phyloP scores from a whole-genome alignment of 225 moss, liverwort and hornwort genomes.

The Physcomitrium patens region DNA sequence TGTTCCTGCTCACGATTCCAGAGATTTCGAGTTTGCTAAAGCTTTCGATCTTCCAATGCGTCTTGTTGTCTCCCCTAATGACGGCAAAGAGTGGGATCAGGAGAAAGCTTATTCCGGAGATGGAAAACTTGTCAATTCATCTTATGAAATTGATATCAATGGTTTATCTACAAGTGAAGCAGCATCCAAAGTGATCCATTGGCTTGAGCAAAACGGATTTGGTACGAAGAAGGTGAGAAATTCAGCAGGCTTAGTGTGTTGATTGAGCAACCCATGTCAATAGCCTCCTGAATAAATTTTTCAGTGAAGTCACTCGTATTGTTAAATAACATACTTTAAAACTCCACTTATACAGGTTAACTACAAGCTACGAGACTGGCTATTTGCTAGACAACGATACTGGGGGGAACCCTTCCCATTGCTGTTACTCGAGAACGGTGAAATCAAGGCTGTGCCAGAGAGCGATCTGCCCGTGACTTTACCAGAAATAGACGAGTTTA shows the following conservation, averaged over 20 bases:
- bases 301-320: not conserved
- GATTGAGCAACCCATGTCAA: not conserved
- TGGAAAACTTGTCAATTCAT: slow-evolving; percentile 79
- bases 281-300: not conserved
- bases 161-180: slow-evolving; percentile 70
- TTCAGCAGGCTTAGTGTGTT: slow-evolving; percentile 4
- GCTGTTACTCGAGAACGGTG: slow-evolving; percentile 67
- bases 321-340: slow-evolving; percentile 1
- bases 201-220: slow-evolving; percentile 73
- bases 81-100: slow-evolving; percentile 55
- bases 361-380: slow-evolving; percentile 96
- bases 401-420: slow-evolving; percentile 99
- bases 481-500: slow-evolving; percentile 93
- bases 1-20: slow-evolving; percentile 91
- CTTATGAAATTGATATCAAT: slow-evolving; percentile 68
- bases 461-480: slow-evolving; percentile 77
- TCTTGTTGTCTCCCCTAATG: slow-evolving; percentile 68
- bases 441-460: slow-evolving; percentile 75
- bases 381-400: slow-evolving; percentile 94
- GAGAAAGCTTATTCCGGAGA: slow-evolving; percentile 72
- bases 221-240: slow-evolving; percentile 79
- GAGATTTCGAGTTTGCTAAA: slow-evolving; percentile 89
- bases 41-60: slow-evolving; percentile 81
- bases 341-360: slow-evolving; percentile 59
- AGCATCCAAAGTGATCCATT: slow-evolving; percentile 65